phyloP scores from a whole-genome alignment of 2,329 filamentous ascomycete species.

The Aspergillus pseudonomiae region DNA sequence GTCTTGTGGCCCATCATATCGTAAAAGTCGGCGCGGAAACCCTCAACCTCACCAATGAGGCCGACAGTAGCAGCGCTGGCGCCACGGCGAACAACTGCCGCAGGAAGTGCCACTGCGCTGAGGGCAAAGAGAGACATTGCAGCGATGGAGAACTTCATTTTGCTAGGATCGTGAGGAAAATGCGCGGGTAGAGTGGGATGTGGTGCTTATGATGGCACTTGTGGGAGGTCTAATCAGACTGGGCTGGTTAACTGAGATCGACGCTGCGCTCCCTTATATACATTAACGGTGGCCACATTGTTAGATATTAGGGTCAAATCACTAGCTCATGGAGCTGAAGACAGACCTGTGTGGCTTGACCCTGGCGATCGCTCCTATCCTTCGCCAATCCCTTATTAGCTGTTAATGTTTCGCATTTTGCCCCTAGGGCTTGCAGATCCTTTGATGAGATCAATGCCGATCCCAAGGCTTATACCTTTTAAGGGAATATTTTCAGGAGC shows the following conservation, averaged over 20 bases:
- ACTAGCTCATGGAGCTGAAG: not conserved
- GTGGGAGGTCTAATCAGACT: not conserved
- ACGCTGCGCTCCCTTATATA: not conserved
- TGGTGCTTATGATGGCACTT: not conserved
- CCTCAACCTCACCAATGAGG: conserved; percentile 3
- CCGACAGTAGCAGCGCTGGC: conserved; percentile 3
- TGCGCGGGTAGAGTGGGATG: not conserved
- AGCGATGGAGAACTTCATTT: conserved; percentile 9
- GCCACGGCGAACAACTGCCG: conserved; percentile 2
- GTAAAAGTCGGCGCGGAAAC: conserved; percentile 7
- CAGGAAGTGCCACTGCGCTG: not conserved
- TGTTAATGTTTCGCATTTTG: not conserved
- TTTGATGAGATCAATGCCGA: not conserved
- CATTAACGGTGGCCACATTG: not conserved
- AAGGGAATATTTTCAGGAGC: not conserved
- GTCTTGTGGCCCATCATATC: conserved; percentile 11
- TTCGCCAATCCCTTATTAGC: not conserved
- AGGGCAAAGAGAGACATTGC: conserved; percentile 5
- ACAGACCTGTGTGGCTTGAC: not conserved
- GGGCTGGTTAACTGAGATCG: not conserved
- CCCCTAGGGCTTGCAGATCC: not conserved
- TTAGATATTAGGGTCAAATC: not conserved
- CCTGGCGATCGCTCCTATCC: conserved; percentile 8
- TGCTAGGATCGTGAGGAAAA: not conserved
- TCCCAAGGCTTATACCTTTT: not conserved